Evolutionary conservation across 2,329 filamentous ascomycete species (phyloP).

Genomic region (Aaosphaeria arxii): DNA sequence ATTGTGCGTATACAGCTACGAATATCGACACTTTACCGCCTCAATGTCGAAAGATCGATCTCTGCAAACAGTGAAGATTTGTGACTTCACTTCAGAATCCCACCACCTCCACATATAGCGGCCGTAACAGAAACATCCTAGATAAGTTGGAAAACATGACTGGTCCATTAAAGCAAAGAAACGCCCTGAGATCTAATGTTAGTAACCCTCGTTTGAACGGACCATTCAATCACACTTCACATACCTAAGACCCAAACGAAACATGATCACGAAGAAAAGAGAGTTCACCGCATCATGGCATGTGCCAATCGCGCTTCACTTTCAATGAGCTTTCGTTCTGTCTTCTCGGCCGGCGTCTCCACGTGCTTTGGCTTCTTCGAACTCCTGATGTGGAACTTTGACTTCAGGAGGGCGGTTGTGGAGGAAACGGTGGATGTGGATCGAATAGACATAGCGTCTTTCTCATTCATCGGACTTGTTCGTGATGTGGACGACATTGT

Average conservation of each 20-base stretch:
- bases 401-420: constrained; percentile 19
- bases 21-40: too few relatives aligned
- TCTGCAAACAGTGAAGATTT: too few relatives aligned
- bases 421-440: constrained; percentile 23
- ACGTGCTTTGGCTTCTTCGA: not conserved
- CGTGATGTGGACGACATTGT: not conserved
- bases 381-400: constrained; percentile 12
- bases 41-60: too few relatives aligned
- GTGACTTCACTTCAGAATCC: too few relatives aligned
- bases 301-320: constrained; percentile 16
- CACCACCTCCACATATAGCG: too few relatives aligned
- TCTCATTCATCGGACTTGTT: not conserved
- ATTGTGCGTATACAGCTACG: too few relatives aligned
- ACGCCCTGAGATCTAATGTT: not conserved
- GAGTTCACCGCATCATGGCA: constrained; percentile 4
- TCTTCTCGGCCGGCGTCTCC: constrained; percentile 6
- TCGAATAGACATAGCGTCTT: constrained; percentile 11
- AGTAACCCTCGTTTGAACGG: not conserved
- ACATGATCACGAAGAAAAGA: not conserved
- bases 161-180: not conserved
- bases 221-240: not conserved
- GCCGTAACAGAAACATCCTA: too few relatives aligned
- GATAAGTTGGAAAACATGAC: not conserved
- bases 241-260: not conserved
- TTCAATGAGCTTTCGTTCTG: constrained; percentile 7